Conservation (phyloP, 2,329 filamentous ascomycete genomes). For the Ophiostoma pallidulum region DNA sequence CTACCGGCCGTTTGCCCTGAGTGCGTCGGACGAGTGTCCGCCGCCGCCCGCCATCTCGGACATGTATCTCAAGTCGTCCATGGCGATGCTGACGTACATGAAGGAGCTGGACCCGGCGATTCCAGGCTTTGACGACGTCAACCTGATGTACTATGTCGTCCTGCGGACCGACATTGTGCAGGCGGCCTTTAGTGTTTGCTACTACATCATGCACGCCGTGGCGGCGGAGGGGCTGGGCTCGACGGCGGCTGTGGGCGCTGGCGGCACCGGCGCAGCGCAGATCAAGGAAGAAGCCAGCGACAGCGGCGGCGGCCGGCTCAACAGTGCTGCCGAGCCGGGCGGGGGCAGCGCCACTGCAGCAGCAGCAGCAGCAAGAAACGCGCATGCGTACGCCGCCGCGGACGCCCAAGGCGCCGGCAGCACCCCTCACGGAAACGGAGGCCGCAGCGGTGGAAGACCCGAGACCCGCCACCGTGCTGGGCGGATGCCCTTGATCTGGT, state of each 20-base stretch:
- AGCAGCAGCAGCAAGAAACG: background rate
- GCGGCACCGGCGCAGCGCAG: background rate
- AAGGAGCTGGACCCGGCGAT: constrained; percentile 42
- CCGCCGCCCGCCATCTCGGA: constrained; percentile 36
- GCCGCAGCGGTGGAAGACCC: too few species aligned
- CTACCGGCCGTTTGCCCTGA: constrained; percentile 46
- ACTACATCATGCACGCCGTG: constrained; percentile 36
- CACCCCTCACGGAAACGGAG: too few species aligned
- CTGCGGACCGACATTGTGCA: constrained; percentile 46
- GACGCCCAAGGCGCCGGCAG: background rate
- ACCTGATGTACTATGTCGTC: constrained; percentile 44
- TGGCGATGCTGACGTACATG: constrained; percentile 45
- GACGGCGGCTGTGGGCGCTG: background rate
- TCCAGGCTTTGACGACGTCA: constrained; percentile 37
- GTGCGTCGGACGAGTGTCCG: constrained; percentile 37
- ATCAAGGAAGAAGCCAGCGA: too few species aligned
- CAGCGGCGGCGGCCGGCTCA: too few species aligned
- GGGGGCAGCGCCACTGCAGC: background rate
- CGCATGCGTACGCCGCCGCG: background rate
- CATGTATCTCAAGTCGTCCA: constrained; percentile 44
- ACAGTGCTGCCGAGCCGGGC: too few species aligned
- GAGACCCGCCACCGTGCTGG: too few species aligned
- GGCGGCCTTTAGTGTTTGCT: constrained; percentile 46
- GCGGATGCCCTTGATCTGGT: constrained; percentile 14
- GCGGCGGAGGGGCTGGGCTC: constrained; percentile 13